These are phyloP conservation scores for Pleomassaria siparia DNA, from an alignment of 2,329 filamentous ascomycete species.

Conservation along the genomic window DNA sequence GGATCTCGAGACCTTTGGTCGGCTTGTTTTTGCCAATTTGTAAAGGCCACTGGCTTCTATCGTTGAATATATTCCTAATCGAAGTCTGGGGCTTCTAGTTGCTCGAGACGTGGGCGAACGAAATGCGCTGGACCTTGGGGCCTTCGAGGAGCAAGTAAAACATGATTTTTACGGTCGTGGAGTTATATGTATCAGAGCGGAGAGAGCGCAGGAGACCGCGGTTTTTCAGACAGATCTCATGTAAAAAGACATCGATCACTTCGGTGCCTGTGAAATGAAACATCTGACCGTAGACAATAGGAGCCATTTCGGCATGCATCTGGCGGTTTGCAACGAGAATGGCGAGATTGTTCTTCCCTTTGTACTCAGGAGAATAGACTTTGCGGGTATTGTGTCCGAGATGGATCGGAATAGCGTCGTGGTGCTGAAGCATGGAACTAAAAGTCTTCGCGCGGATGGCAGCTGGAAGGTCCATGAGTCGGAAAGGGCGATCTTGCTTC, in stretches of 20 bases:
- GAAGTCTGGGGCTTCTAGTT: slow-evolving; percentile 31
- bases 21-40: slow-evolving; percentile 7
- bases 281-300: slow-evolving; percentile 32
- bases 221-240: slow-evolving; percentile 18
- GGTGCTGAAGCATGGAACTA: slow-evolving; percentile 27
- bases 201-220: slow-evolving; percentile 24
- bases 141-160: slow-evolving; percentile 36
- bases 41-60: slow-evolving; percentile 19
- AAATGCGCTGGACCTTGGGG: slow-evolving; percentile 26
- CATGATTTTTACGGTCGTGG: slow-evolving; percentile 29
- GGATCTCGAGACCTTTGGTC: slow-evolving; percentile 9
- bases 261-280: slow-evolving; percentile 36
- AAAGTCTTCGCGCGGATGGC: slow-evolving; percentile 32
- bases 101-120: slow-evolving; percentile 21
- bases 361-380: slow-evolving; percentile 32
- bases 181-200: slow-evolving; percentile 30
- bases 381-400: slow-evolving; percentile 30
- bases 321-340: slow-evolving; percentile 37
- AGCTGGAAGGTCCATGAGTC: slow-evolving; percentile 29
- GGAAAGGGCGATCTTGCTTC: slow-evolving; percentile 36
- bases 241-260: slow-evolving; percentile 35
- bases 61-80: slow-evolving; percentile 37
- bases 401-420: slow-evolving; percentile 30
- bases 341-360: slow-evolving; percentile 32
- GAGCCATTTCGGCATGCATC: slow-evolving; percentile 29